These are phyloP conservation scores for Gracilariopsis chorda DNA, from an alignment of 23 red algal genomes.

Conservation along the genomic window DNA sequence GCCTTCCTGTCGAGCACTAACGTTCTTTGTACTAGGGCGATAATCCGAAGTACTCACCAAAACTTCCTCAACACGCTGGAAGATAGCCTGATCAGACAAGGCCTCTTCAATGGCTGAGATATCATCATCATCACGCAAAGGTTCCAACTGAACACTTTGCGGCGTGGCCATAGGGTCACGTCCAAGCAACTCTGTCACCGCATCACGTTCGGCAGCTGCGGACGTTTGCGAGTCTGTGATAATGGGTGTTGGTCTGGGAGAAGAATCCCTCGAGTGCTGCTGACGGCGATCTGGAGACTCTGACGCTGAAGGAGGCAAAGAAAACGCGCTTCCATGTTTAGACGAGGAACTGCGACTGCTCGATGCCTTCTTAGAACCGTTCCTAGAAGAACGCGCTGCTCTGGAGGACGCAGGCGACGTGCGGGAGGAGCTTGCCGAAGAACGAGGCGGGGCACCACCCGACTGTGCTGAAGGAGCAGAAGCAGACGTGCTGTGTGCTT, in stretches of 20 bases:
- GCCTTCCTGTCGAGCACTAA: not conserved
- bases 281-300: conserved; percentile 3
- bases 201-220: not conserved
- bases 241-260: not conserved
- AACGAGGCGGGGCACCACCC: not conserved
- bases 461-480: not conserved
- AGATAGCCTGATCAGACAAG: not conserved
- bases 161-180: conserved; percentile 15
- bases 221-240: not conserved
- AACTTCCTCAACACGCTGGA: conserved; percentile 16
- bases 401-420: too few species aligned
- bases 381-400: too few species aligned
- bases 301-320: conserved; percentile 10
- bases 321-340: too few species aligned
- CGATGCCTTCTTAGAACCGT: too few species aligned
- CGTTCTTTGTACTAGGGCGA: not conserved
- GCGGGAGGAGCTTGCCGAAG: not conserved
- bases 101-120: conserved; percentile 4
- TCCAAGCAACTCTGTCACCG: not conserved
- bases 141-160: not conserved
- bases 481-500: too few species aligned
- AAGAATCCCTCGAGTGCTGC: not conserved
- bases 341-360: too few species aligned
- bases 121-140: not conserved
- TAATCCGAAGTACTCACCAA: not conserved